A percentile compares a stretch with the other conserved stretches of the same genome.
Conservation (phyloP, 805 yeast species). For the Saccharomycopsis sp. region DNA sequence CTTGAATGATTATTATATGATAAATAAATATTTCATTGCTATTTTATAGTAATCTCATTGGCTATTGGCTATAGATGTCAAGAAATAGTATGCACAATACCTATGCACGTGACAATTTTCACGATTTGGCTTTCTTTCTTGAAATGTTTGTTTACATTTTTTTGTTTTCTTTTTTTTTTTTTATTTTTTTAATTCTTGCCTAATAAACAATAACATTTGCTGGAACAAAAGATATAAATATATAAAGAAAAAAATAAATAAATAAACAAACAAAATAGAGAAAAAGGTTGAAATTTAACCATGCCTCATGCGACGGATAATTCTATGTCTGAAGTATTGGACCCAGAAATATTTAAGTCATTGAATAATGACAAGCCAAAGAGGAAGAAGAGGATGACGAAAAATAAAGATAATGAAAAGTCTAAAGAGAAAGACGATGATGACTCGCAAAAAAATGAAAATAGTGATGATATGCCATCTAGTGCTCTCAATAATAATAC, state of each 20-base stretch:
- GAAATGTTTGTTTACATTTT: too few relatives aligned
- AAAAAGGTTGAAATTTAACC: not conserved
- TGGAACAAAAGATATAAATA: too few relatives aligned
- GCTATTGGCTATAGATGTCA: too few relatives aligned
- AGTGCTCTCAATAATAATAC: conserved; percentile 3
- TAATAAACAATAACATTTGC: too few relatives aligned
- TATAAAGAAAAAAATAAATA: too few relatives aligned
- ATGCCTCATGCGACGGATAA: conserved; percentile 6
- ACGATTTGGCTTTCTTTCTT: too few relatives aligned
- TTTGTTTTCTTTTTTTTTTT: too few relatives aligned
- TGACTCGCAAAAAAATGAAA: not conserved
- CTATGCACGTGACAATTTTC: too few relatives aligned
- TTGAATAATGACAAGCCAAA: conserved; percentile 2
- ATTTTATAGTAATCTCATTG: too few relatives aligned
- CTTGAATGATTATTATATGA: not conserved
- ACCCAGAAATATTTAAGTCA: conserved; percentile 10
- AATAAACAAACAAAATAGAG: not conserved
- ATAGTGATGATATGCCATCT: not conserved
- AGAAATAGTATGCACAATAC: too few relatives aligned
- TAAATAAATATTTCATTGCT: not conserved
- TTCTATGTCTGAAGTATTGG: conserved; percentile 14
- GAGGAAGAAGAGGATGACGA: not conserved
- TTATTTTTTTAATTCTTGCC: too few relatives aligned
- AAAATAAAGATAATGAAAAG: not conserved
- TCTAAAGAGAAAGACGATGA: not conserved